These are phyloP conservation scores for Serpula lacrymans DNA, from an alignment of 768 basidiomycete species.

Conservation along the genomic window DNA sequence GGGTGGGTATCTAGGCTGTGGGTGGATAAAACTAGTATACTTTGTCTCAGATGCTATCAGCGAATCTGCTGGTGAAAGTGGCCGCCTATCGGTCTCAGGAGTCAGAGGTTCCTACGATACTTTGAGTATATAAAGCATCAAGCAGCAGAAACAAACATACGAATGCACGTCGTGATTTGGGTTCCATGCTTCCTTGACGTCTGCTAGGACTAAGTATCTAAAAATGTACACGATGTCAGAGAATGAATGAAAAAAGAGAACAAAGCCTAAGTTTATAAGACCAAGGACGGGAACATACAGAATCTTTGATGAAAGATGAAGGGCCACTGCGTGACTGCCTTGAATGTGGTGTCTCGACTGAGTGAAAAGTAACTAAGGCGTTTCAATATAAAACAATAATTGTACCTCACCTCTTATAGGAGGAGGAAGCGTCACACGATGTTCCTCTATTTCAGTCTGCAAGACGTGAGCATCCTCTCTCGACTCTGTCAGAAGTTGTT, in stretches of 20 bases:
- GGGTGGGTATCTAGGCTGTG: conserved; percentile 20
- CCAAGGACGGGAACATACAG: conserved; percentile 42
- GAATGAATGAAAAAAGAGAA: conserved; percentile 24
- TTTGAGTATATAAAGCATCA: conserved; percentile 8
- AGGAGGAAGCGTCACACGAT: conserved; percentile 44
- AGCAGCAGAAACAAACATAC: conserved; percentile 23
- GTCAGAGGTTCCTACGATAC: conserved; percentile 41
- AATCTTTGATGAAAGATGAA: conserved; percentile 41
- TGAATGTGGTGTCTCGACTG: conserved; percentile 32
- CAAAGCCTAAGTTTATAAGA: conserved; percentile 26
- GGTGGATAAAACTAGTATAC: conserved; percentile 21
- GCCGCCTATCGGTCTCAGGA: conserved; percentile 40
- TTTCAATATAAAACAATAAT: neutral
- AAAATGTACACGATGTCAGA: conserved; percentile 23
- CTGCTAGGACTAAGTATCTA: conserved; percentile 21
- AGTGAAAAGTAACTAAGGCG: conserved; percentile 3
- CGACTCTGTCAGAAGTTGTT: conserved; percentile 66
- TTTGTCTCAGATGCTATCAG: conserved; percentile 21
- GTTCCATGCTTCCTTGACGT: conserved; percentile 34
- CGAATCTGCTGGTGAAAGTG: conserved; percentile 41
- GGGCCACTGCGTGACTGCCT: conserved; percentile 44
- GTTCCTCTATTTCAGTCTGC: conserved; percentile 76
- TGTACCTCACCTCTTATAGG: conserved; percentile 41
- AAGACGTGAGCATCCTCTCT: conserved; percentile 71
- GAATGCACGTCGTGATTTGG: conserved; percentile 23